Evolutionary conservation across 305 asterid genomes (phyloP).

Genomic region (Fraxinus sp.): DNA sequence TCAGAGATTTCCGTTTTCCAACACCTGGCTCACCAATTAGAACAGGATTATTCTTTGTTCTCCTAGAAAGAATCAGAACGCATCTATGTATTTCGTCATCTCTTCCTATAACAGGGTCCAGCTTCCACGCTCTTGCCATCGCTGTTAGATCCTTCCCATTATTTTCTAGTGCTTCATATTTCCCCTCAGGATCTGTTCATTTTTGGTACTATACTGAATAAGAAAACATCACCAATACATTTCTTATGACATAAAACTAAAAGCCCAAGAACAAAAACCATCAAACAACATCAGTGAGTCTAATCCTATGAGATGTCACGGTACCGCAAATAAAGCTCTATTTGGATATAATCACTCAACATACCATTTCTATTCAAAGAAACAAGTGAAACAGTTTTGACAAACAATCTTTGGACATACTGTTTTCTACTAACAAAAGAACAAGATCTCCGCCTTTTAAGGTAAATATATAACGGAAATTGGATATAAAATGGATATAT

Average conservation of each 20-base stretch:
- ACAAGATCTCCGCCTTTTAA: background rate
- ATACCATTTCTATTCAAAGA: background rate
- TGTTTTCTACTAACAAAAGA: background rate
- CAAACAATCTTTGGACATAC: background rate
- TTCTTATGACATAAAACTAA: background rate
- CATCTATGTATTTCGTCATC: constrained; percentile 97
- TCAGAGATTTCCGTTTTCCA: constrained; percentile 95
- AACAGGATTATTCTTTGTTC: constrained; percentile 95
- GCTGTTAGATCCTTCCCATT: constrained; percentile 94
- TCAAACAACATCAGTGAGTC: background rate
- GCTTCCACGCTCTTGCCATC: constrained; percentile 91
- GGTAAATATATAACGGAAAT: background rate
- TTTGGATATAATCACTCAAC: background rate
- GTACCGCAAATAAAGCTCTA: background rate
- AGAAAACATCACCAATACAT: background rate
- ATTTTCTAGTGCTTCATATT: constrained; percentile 80
- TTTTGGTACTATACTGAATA: background rate
- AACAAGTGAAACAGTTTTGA: background rate
- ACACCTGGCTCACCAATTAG: constrained; percentile 98
- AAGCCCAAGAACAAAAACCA: constrained; percentile 21
- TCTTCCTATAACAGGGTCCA: constrained; percentile 96
- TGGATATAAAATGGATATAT: background rate
- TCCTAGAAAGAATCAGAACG: constrained; percentile 88
- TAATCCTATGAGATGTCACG: background rate
- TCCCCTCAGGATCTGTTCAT: constrained; percentile 83